These are phyloP conservation scores for Blastobotrys chiropterorum DNA, from an alignment of 805 yeast species.

Conservation along the genomic window DNA sequence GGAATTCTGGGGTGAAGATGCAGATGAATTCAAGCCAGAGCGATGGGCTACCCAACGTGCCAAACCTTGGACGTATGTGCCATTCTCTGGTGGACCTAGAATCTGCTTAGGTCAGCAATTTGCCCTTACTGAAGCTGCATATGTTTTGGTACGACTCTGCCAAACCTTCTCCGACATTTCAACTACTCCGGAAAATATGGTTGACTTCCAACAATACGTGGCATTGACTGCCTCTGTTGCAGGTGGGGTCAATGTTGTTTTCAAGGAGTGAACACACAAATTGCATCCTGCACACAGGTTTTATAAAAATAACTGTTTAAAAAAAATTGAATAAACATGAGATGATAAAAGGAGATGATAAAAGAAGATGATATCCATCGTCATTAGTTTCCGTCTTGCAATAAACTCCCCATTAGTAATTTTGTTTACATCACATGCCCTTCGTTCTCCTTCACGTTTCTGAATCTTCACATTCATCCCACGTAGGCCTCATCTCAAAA, in stretches of 20 bases:
- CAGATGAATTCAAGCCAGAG: slow-evolving; percentile 40
- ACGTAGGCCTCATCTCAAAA: no score
- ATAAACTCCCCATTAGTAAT: no score
- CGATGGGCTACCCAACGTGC: slow-evolving; percentile 39
- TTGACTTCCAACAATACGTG: neutral
- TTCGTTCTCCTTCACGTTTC: no score
- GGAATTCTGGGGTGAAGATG: slow-evolving; percentile 40
- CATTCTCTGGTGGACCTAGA: slow-evolving; percentile 52
- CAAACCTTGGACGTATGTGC: slow-evolving; percentile 44
- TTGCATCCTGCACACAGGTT: no score
- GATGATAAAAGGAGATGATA: no score
- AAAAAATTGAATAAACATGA: no score
- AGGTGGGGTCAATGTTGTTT: neutral
- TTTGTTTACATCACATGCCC: no score
- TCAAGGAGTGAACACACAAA: neutral
- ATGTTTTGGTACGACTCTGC: slow-evolving; percentile 36
- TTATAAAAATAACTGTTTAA: no score
- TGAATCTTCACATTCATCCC: no score
- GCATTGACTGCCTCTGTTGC: neutral
- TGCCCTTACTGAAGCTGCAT: slow-evolving; percentile 47
- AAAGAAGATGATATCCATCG: no score
- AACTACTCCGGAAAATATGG: neutral
- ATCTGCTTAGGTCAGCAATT: slow-evolving; percentile 52
- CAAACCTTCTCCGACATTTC: slow-evolving; percentile 20
- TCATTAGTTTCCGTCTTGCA: no score